Evolutionary conservation across 331 rosid genomes (phyloP).

Genomic region (Malus hybrid): DNA sequence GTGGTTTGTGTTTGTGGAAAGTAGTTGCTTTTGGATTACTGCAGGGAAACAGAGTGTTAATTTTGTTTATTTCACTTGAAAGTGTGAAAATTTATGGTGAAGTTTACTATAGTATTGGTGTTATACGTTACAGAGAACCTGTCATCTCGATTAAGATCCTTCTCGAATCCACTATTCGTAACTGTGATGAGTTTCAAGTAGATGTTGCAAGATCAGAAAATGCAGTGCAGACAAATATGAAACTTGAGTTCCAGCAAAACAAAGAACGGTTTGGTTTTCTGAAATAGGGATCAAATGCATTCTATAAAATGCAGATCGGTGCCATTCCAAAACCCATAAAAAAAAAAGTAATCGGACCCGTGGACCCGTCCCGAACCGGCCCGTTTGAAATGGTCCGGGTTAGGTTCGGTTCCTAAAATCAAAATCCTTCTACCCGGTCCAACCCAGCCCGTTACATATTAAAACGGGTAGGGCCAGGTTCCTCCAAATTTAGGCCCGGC

Average conservation of each 20-base stretch:
- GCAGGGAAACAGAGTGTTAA: background rate
- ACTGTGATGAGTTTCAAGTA: constrained; percentile 81
- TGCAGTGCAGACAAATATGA: constrained; percentile 81
- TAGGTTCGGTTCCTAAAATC: too few relatives aligned
- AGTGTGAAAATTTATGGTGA: background rate
- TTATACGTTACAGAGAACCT: constrained; percentile 43
- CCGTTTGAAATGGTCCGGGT: too few relatives aligned
- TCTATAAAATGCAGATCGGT: constrained; percentile 45
- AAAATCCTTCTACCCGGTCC: too few relatives aligned
- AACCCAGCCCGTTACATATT: too few relatives aligned
- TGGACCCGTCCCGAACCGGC: too few relatives aligned
- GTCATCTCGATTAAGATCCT: constrained; percentile 74
- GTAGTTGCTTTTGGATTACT: background rate
- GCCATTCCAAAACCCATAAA: too few relatives aligned
- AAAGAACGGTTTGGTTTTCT: constrained; percentile 76
- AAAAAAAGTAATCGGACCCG: too few relatives aligned
- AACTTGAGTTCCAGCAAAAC: constrained; percentile 67
- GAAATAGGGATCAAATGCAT: constrained; percentile 80
- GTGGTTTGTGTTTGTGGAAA: background rate
- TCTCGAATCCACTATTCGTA: constrained; percentile 86
- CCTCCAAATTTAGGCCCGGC: too few relatives aligned
- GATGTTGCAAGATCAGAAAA: constrained; percentile 21
- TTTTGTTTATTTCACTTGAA: background rate
- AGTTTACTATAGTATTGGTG: constrained; percentile 17
- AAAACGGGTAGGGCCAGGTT: too few relatives aligned